Evolutionary conservation across 768 basidiomycete genomes (phyloP).

Genomic region (Fomitopsis pulvina): DNA sequence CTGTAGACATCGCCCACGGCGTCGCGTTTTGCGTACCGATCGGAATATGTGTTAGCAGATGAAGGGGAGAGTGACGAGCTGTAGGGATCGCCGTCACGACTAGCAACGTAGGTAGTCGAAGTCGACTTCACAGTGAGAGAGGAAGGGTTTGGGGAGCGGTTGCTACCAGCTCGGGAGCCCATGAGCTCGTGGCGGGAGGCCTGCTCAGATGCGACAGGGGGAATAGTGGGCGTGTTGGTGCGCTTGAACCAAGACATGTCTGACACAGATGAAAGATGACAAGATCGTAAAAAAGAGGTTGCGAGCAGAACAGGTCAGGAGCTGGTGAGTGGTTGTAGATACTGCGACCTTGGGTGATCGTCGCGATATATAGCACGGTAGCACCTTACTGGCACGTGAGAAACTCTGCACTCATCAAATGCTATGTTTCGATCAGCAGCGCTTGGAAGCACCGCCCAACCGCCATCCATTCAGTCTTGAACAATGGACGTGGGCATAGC

Average conservation of each 20-base stretch:
- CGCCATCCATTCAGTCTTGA: too few relatives aligned
- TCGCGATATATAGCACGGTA: background rate
- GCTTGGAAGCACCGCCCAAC: background rate
- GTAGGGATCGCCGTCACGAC: conserved; percentile 62
- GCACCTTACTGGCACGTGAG: background rate
- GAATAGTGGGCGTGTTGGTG: conserved; percentile 59
- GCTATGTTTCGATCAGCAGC: background rate
- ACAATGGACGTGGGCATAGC: too few relatives aligned
- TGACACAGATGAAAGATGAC: too few relatives aligned
- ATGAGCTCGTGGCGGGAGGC: conserved; percentile 19
- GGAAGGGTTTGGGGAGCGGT: conserved; percentile 32
- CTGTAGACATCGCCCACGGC: conserved; percentile 61
- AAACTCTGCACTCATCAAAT: background rate
- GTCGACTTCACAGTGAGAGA: conserved; percentile 37
- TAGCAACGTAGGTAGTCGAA: conserved; percentile 59
- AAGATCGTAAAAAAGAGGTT: background rate
- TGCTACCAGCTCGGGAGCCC: conserved; percentile 26
- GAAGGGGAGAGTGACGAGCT: conserved; percentile 19
- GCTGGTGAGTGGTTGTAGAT: conserved; percentile 2
- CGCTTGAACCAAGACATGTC: conserved; percentile 65
- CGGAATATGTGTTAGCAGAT: conserved; percentile 16
- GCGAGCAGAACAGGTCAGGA: background rate
- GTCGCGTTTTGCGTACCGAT: conserved; percentile 46
- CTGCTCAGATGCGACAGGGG: conserved; percentile 46
- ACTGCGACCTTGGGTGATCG: conserved; percentile 1